Conservation (phyloP, 2,329 filamentous ascomycete species). For the Ascochyta lentis region DNA sequence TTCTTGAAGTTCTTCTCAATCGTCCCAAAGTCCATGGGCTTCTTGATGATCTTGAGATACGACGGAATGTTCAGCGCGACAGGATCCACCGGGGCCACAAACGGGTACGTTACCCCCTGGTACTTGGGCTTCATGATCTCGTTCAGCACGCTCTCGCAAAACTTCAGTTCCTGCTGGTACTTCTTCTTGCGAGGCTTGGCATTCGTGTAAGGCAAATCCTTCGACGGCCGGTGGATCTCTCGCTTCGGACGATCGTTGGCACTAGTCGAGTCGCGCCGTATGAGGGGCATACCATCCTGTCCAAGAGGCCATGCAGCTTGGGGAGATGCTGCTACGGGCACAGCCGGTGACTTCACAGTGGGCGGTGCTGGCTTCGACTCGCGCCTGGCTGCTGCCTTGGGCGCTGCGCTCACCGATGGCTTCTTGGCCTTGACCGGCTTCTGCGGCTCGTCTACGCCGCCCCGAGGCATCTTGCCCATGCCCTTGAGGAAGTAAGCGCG, state of each 20-base stretch:
- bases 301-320: constrained; percentile 73
- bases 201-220: constrained; percentile 85
- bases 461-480: constrained; percentile 65
- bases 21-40: constrained; percentile 93
- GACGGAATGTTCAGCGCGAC: constrained; percentile 92
- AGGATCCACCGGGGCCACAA: constrained; percentile 86
- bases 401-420: constrained; percentile 36
- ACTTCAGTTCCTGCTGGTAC: constrained; percentile 85
- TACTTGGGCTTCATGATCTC: constrained; percentile 81
- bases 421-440: constrained; percentile 65
- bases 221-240: constrained; percentile 87
- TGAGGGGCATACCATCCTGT: constrained; percentile 78
- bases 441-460: constrained; percentile 58
- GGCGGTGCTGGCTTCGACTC: constrained; percentile 55
- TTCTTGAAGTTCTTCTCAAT: constrained; percentile 77
- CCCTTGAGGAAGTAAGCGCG: constrained; percentile 66
- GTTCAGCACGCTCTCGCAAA: constrained; percentile 80
- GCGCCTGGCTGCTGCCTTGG: constrained; percentile 50
- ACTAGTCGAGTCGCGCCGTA: constrained; percentile 83
- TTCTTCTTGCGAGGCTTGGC: constrained; percentile 91
- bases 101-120: constrained; percentile 71
- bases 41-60: constrained; percentile 93
- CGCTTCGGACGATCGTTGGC: constrained; percentile 86
- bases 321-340: constrained; percentile 51
- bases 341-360: constrained; percentile 55